Conservation (phyloP, 805 yeast genomes). For the Danielia oregonensis region DNA sequence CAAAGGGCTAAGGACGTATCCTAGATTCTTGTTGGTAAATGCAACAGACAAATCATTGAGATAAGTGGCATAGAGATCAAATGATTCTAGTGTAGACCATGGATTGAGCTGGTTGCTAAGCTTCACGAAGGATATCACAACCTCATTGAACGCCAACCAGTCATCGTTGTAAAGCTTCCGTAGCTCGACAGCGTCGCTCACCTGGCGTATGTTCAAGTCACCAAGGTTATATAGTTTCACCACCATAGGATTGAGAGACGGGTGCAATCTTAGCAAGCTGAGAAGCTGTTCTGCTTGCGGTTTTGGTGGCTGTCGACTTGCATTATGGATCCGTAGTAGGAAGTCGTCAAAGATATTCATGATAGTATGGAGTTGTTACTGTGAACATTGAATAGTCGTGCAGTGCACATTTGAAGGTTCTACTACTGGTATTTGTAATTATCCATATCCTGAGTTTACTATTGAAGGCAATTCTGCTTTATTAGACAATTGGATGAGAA, state of each 20-base stretch:
- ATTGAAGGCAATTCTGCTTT: no score
- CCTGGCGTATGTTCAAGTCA: conserved; percentile 11
- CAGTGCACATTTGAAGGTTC: no score
- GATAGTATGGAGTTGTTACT: background rate
- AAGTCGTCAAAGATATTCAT: conserved; percentile 21
- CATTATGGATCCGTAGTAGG: conserved; percentile 31
- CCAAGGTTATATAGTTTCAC: conserved; percentile 22
- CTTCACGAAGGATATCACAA: conserved; percentile 43
- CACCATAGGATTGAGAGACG: conserved; percentile 23
- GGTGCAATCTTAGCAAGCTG: conserved; percentile 22
- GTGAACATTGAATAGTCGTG: no score
- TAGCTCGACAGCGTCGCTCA: conserved; percentile 18
- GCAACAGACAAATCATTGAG: conserved; percentile 47
- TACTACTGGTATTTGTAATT: no score
- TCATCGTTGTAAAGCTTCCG: conserved; percentile 27
- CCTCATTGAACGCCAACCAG: conserved; percentile 46
- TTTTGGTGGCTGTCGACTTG: conserved; percentile 15
- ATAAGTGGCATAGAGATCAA: conserved; percentile 49
- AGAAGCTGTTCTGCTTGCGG: conserved; percentile 20
- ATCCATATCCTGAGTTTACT: no score
- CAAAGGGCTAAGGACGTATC: conserved; percentile 32
- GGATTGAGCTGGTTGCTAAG: conserved; percentile 53
- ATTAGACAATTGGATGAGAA: no score
- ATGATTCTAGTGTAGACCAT: conserved; percentile 47
- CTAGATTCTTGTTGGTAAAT: conserved; percentile 42